These are phyloP conservation scores for Nicotiana tomentosiformis DNA, from an alignment of 257 asterid genomes.

Conservation along the genomic window DNA sequence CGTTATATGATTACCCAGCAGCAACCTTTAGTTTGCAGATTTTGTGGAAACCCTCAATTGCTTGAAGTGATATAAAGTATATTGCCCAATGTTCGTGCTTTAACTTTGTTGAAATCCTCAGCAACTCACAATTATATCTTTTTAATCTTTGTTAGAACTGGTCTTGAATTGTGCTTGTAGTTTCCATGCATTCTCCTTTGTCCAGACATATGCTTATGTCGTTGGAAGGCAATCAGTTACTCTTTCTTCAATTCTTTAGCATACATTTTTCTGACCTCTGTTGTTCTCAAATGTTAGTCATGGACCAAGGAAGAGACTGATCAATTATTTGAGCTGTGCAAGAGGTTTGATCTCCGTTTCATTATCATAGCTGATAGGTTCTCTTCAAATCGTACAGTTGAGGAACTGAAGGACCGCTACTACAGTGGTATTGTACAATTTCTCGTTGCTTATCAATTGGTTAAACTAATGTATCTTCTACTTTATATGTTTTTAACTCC, in stretches of 20 bases:
- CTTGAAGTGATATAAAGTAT: background rate
- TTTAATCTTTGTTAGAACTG: background rate
- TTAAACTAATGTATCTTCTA: conserved; percentile 3
- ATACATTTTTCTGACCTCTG: background rate
- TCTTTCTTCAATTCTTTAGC: background rate
- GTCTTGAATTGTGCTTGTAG: background rate
- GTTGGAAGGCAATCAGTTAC: background rate
- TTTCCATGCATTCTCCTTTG: background rate
- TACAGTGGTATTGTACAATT: conserved; percentile 56
- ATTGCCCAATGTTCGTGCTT: background rate
- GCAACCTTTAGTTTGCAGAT: background rate
- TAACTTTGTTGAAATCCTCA: background rate
- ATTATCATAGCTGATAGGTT: conserved; percentile 82
- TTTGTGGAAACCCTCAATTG: background rate
- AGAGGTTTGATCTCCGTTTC: conserved; percentile 90
- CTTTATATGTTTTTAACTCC: background rate
- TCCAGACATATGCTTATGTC: background rate
- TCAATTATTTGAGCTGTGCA: conserved; percentile 78
- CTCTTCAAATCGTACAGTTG: conserved; percentile 72
- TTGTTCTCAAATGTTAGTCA: conserved; percentile 33
- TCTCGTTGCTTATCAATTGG: background rate
- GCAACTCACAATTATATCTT: background rate
- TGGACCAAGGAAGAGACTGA: conserved; percentile 99
- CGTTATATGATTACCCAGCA: background rate
- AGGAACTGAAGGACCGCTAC: conserved; percentile 86